These are phyloP conservation scores for Gonapodya prolifera DNA, from an alignment of 192 early-diverging fungal species.

Conservation along the genomic window DNA sequence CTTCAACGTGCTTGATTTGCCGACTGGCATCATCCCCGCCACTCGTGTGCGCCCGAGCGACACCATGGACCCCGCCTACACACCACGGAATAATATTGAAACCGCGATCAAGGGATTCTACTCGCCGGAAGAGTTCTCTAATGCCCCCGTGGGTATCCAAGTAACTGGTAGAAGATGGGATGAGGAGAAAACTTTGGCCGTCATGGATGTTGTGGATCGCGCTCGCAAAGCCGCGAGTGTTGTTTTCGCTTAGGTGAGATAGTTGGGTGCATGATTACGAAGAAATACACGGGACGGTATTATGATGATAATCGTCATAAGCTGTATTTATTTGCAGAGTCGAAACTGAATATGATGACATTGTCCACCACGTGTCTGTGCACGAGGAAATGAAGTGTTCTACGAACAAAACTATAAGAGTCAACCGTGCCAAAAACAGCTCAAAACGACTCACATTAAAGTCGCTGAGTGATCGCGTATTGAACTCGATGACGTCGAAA, in stretches of 20 bases:
- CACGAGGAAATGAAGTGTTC: no score
- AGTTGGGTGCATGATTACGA: no score
- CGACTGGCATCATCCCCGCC: neutral
- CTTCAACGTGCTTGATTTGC: neutral
- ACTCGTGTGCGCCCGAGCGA: neutral
- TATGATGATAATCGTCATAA: no score
- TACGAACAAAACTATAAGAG: no score
- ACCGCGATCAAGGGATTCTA: neutral
- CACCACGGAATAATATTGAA: neutral
- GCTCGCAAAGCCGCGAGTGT: neutral
- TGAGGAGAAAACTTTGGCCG: neutral
- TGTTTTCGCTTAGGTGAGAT: neutral
- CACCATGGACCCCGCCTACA: neutral
- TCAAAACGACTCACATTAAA: no score
- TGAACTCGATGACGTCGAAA: no score
- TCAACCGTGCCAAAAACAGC: no score
- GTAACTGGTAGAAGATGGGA: neutral
- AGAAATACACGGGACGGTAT: no score
- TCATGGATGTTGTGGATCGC: constrained; percentile 1
- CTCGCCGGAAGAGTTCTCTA: neutral
- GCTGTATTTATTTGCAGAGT: no score
- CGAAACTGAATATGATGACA: no score
- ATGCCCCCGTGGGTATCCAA: neutral
- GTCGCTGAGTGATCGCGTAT: no score
- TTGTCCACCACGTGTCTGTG: no score